Percentiles rank a stretch among this genome's conserved stretches.
These are phyloP conservation scores for Nematocida sp. DNA, from an alignment of 371 early-diverging fungal species.

Conservation along the genomic window DNA sequence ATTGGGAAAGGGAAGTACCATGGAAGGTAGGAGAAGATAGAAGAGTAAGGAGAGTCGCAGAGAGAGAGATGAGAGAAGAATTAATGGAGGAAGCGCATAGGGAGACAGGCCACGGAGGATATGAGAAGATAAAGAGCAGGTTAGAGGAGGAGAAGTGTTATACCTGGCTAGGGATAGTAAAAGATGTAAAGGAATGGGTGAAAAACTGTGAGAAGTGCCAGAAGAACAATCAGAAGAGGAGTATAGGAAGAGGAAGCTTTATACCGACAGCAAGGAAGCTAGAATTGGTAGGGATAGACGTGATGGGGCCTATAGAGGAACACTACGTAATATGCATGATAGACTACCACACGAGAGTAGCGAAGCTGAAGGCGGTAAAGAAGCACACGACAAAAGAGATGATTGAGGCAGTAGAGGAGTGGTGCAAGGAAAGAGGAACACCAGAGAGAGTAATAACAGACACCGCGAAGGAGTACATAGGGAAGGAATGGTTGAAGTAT, in stretches of 20 bases:
- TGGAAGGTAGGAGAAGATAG: not conserved
- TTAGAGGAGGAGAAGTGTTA: constrained; percentile 9
- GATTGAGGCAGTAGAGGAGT: constrained; percentile 9
- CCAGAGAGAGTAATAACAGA: constrained; percentile 43
- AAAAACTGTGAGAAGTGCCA: constrained; percentile 37
- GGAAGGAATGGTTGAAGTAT: not conserved
- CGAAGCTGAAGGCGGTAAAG: constrained; percentile 2
- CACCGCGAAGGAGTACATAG: constrained; percentile 47
- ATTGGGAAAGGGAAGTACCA: not conserved
- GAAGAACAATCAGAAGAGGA: constrained; percentile 28
- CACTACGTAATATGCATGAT: not conserved
- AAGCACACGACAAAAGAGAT: not conserved
- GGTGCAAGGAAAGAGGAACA: not conserved
- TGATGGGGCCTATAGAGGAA: not conserved
- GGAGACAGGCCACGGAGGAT: constrained; percentile 12
- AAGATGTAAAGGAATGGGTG: constrained; percentile 3
- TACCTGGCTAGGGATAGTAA: constrained; percentile 25
- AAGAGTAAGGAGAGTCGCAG: not conserved
- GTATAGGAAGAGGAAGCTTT: not conserved
- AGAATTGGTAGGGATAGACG: not conserved
- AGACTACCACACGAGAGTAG: not conserved
- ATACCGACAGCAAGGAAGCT: not conserved
- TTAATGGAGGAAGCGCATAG: constrained; percentile 6
- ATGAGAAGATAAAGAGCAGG: constrained; percentile 10
- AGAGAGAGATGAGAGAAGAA: not conserved